Conservation (phyloP, 2,329 filamentous ascomycete species). For the Cercospora sp. region DNA sequence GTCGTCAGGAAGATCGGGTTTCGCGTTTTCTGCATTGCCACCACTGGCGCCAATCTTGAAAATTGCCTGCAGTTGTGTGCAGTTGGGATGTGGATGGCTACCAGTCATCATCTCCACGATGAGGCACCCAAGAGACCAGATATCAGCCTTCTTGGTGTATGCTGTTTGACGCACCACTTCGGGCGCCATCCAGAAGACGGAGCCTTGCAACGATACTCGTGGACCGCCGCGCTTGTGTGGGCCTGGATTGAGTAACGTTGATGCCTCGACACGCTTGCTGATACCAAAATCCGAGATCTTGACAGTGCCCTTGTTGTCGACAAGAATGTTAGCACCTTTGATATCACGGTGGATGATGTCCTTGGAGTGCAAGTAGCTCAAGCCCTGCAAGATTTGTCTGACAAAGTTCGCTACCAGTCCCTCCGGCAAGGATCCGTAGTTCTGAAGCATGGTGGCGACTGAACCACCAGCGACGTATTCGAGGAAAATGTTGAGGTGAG, state of each 20-base stretch:
- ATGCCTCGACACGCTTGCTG: constrained; percentile 93
- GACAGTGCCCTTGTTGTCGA: constrained; percentile 98
- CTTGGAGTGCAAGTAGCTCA: constrained; percentile 88
- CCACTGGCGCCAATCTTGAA: constrained; percentile 91
- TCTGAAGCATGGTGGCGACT: constrained; percentile 97
- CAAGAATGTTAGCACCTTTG: constrained; percentile 97
- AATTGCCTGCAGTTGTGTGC: constrained; percentile 94
- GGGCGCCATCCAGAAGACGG: constrained; percentile 99
- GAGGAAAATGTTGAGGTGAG: constrained; percentile 98
- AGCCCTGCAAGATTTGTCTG: constrained; percentile 86
- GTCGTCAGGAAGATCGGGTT: constrained; percentile 83
- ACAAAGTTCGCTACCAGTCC: constrained; percentile 95
- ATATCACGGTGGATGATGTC: constrained; percentile 99
- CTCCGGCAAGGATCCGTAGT: constrained; percentile 92
- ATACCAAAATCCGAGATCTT: constrained; percentile 99
- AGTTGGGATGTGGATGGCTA: constrained; percentile 92
- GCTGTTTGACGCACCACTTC: constrained; percentile 98
- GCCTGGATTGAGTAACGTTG: constrained; percentile 66
- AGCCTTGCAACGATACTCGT: constrained; percentile 83
- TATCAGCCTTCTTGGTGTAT: constrained; percentile 97
- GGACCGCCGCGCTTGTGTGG: constrained; percentile 56
- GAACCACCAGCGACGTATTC: constrained; percentile 98
- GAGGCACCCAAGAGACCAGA: constrained; percentile 95
- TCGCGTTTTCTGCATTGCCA: constrained; percentile 56
- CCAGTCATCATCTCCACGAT: constrained; percentile 99